Conservation (phyloP, 305 asterid genomes). For the Nicotiana rustica region DNA sequence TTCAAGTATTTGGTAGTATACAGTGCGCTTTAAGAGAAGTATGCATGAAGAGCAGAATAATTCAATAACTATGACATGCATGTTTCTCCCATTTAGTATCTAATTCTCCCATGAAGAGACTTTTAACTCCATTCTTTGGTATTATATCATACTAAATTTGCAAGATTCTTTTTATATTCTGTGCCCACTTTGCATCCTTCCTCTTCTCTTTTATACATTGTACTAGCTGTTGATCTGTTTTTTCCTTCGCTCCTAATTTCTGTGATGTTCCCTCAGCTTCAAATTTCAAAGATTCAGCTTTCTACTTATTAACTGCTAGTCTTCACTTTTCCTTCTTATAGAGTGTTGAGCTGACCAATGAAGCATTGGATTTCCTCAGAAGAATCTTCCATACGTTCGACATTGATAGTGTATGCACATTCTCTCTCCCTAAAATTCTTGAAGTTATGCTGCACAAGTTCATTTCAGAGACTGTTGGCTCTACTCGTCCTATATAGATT, state of each 20-base stretch:
- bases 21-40: too few relatives aligned
- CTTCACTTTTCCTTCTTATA: slow-evolving; percentile 44
- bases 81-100: too few relatives aligned
- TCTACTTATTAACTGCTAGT: not conserved
- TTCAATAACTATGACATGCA: too few relatives aligned
- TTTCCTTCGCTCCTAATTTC: not conserved
- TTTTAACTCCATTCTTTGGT: too few relatives aligned
- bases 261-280: not conserved
- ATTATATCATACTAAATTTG: too few relatives aligned
- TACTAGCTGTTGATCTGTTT: not conserved
- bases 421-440: slow-evolving; percentile 9
- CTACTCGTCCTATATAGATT: slow-evolving; percentile 1
- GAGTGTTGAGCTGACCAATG: slow-evolving; percentile 94
- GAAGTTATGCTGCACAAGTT: slow-evolving; percentile 27
- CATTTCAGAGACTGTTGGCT: slow-evolving; percentile 19
- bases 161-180: not conserved
- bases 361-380: slow-evolving; percentile 85
- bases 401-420: slow-evolving; percentile 72
- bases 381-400: slow-evolving; percentile 76
- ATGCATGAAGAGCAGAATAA: too few relatives aligned
- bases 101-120: too few relatives aligned
- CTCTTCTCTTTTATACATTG: not conserved
- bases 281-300: not conserved
- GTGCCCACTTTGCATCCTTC: not conserved
- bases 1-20: not conserved